Base-by-base conservation (phyloP, 306 rosid genomes). In the Ammopiptanthus mongolicus region DNA sequence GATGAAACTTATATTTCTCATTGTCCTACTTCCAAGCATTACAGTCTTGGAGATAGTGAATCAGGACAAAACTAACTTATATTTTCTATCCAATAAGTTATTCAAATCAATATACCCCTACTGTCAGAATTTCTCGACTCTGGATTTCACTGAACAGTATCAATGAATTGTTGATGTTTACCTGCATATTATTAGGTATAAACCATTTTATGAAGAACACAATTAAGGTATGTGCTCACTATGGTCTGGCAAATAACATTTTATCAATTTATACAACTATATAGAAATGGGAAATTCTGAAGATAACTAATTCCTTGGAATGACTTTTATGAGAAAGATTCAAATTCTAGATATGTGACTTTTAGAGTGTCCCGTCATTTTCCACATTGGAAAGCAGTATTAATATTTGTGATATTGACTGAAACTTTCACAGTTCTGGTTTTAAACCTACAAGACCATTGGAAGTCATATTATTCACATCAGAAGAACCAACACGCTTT, bases 401-500 rank as follows among this genome's bases (percentile, higher is more conserved):
- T 69, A 10, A 25, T 74, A 55, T 28, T 44, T 47, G 37, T 15
- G 67, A 67, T 74, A 68, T 55, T 81, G 63, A 67, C 78, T 56
- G 52, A 65, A 77, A 72, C 33, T 75, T 74, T 78, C 7, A 57
- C 88, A 95, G 98, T 88, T 85, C 91, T 11, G 97, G 97, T 13
- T 91, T 91, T 69, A 88, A 85, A 75, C 98, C 98, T 52, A 90
- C 59, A 75, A 82, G 91, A 75, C 79, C 98, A 0, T 82, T 95
- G 81, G 98, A 91, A 84, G 84, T 91, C 80, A 87, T 95, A 77
- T 69, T 80, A 77, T 95, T 95, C 87, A 95, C 98, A 60, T 95
- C 98, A 13, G 98, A 95, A 88, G 98, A 95, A 82, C 97, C 98
- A 28, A 88, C 98, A 21, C 96, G 97, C 80, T 95, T 87, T 84